Percentiles rank a stretch among this genome's conserved stretches.
Conservation (phyloP, 176 grass and related monocot species). For the Cocos nucifera region DNA sequence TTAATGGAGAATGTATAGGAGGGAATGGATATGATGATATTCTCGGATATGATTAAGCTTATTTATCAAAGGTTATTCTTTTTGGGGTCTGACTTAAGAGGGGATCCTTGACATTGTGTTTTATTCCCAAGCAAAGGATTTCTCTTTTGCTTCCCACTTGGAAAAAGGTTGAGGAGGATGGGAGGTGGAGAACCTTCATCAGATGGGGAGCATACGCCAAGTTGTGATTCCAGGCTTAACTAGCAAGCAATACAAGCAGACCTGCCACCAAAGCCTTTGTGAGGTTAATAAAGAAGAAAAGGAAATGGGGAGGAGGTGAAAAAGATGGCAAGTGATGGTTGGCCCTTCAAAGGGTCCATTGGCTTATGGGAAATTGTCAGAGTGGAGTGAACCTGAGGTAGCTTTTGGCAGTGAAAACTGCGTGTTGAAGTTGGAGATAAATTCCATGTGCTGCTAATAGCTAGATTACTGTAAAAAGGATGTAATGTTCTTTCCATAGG, state of each 20-base stretch:
- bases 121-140: constrained; percentile 61
- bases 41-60: constrained; percentile 13
- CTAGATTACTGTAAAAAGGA: too few species aligned
- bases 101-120: constrained; percentile 20
- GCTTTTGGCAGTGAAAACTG: constrained; percentile 7
- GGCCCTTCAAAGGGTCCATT: not conserved
- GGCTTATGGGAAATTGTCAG: constrained; percentile 2
- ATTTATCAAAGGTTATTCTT: not conserved
- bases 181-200: constrained; percentile 10
- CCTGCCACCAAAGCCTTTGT: constrained; percentile 22
- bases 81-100: constrained; percentile 8
- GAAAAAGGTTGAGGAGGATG: constrained; percentile 1
- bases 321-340: constrained; percentile 4
- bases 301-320: not conserved
- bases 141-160: constrained; percentile 40
- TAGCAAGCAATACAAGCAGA: constrained; percentile 38
- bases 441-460: not conserved
- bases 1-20: not conserved
- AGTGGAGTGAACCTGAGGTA: not conserved
- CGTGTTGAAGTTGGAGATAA: not conserved
- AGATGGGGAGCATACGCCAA: constrained; percentile 20
- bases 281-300: constrained; percentile 25
- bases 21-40: constrained; percentile 2
- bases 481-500: too few species aligned
- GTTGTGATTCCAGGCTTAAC: constrained; percentile 57